Conservation (phyloP, 2,329 filamentous ascomycete genomes). For the Beauveria sp. region DNA sequence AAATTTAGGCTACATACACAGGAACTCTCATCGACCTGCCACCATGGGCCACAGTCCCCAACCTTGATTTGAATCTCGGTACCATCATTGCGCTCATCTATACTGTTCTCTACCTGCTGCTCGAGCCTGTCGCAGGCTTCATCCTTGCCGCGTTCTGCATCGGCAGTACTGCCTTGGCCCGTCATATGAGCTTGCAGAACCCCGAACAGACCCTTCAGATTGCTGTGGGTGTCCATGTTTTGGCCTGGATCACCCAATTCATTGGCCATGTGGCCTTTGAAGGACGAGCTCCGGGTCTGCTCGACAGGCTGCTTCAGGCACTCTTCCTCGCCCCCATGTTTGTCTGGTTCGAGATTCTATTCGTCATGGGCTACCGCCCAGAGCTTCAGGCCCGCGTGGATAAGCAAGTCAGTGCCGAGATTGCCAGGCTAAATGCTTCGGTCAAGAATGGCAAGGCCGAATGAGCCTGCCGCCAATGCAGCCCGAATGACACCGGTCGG, state of each 20-base stretch:
- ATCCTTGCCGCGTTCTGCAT: conserved; percentile 70
- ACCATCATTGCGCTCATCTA: conserved; percentile 62
- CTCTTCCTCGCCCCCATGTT: conserved; percentile 92
- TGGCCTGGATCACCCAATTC: conserved; percentile 84
- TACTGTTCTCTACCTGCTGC: conserved; percentile 74
- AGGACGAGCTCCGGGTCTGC: conserved; percentile 74
- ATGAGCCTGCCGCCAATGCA: conserved; percentile 21
- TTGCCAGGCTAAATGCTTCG: conserved; percentile 62
- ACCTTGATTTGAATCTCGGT: conserved; percentile 58
- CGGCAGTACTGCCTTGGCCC: conserved; percentile 63
- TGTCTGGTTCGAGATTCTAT: conserved; percentile 92
- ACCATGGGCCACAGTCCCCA: conserved; percentile 58
- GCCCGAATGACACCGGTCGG: no score
- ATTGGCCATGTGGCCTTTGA: conserved; percentile 87
- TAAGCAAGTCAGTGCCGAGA: conserved; percentile 65
- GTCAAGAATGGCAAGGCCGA: conserved; percentile 49
- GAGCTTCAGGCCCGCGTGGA: conserved; percentile 79
- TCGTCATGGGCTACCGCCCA: conserved; percentile 81
- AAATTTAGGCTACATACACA: conserved; percentile 49
- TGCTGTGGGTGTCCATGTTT: conserved; percentile 61
- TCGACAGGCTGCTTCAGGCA: conserved; percentile 89
- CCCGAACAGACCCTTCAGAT: conserved; percentile 41
- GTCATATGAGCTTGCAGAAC: conserved; percentile 60
- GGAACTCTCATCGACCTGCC: conserved; percentile 58
- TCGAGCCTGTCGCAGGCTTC: conserved; percentile 87